Evolutionary conservation across 768 basidiomycete species (phyloP), one percentile per base, ranked within the genome.

Genomic region (Crucibulum laeve): DNA sequence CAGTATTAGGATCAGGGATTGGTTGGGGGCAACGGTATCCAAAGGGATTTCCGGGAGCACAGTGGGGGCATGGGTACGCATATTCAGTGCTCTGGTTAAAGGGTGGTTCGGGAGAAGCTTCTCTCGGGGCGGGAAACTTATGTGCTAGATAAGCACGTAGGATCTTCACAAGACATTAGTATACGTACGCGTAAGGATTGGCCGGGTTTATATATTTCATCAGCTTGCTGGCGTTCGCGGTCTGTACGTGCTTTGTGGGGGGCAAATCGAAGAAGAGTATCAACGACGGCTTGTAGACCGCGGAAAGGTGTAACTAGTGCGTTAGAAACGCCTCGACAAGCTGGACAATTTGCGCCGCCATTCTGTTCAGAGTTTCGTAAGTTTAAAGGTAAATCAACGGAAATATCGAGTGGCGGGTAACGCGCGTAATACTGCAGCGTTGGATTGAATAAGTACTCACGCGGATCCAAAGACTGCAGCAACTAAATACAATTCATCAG

Each of bases 11-110:
- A 64, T 91, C 87, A 6, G 77, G 65, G 19, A 92, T 80, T 26
- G 90, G 90, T 39, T 79, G 74, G n/a, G 87, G 82, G 55, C 90
- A 92, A 50, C 72, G 69, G 86, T 87, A 92, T 2, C 84, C 87
- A 53, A 74, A 87, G 4, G 73, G 71, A 53, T 92, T 91, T 40
- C 77, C 79, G 1, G 76, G 68, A 13, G 62, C 32, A 54, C 89
- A 91, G 50, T 91, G 87, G 0, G 90, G 87, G 56, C 90, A 92
- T 4, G 90, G 90, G 7, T 83, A 80, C 1, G 79, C 77, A 60
- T 73, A 82, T 41, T 88, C 84, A 15, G 69, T 63, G 42, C 76
- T 80, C 33, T 75, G 70, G 54, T 83, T 77, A 33, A 88, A 62
- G 53, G 77, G 79, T 26, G 86, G 84, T 56, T 89, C 84, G 15